phyloP scores from a whole-genome alignment of 306 rosid species.

The Hippophae gyantsensis region DNA sequence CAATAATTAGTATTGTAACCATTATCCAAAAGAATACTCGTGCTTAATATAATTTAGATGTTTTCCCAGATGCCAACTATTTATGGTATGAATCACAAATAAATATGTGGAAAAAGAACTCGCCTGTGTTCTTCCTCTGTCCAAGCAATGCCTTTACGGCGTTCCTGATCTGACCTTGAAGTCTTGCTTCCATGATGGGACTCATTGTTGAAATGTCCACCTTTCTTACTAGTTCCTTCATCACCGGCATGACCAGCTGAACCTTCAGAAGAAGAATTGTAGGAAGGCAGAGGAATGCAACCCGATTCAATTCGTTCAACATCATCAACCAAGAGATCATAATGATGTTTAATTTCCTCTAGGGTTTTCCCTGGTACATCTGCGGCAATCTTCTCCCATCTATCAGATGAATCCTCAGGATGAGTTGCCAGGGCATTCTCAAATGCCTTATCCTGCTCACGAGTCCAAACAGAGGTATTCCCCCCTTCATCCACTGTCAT shows the following conservation, averaged over 20 bases:
- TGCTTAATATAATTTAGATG: too few species aligned
- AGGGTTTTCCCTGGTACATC: constrained; percentile 74
- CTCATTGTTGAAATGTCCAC: constrained; percentile 39
- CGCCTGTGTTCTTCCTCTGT: constrained; percentile 98
- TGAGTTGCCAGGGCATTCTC: constrained; percentile 76
- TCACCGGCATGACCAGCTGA: constrained; percentile 67
- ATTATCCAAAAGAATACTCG: too few species aligned
- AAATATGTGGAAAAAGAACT: constrained; percentile 14
- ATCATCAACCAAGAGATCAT: constrained; percentile 74
- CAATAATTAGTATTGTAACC: too few species aligned
- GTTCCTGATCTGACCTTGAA: constrained; percentile 88
- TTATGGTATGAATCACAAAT: constrained; percentile 6
- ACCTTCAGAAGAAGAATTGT: constrained; percentile 78
- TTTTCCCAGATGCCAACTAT: constrained; percentile 5
- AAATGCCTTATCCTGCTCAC: constrained; percentile 87
- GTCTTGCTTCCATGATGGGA: constrained; percentile 72
- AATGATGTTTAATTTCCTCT: constrained; percentile 74
- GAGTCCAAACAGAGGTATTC: constrained; percentile 69
- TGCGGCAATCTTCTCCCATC: constrained; percentile 82
- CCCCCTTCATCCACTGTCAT: constrained; percentile 66
- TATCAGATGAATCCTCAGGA: constrained; percentile 61
- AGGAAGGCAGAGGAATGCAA: constrained; percentile 67
- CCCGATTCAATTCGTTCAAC: constrained; percentile 76
- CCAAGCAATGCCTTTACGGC: constrained; percentile 98
- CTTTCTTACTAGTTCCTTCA: constrained; percentile 71